These are phyloP conservation scores for Populus hybrid DNA, from an alignment of 441 rosid species.

Conservation along the genomic window DNA sequence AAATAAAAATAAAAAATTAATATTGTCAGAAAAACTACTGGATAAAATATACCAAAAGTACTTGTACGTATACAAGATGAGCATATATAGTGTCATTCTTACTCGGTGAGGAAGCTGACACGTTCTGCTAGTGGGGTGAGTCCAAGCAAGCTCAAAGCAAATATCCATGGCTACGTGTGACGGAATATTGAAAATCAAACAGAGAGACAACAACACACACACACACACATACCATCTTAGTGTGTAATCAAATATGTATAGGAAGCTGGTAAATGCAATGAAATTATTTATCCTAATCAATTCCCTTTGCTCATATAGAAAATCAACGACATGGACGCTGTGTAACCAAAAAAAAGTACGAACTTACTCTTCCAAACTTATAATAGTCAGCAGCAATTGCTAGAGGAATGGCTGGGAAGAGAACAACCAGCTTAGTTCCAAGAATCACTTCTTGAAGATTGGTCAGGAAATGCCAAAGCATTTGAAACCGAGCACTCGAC, in stretches of 20 bases:
- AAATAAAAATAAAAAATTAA: background rate
- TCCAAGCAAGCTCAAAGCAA: constrained; percentile 85
- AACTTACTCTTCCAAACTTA: constrained; percentile 53
- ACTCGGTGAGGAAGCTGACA: constrained; percentile 95
- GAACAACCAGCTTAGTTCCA: constrained; percentile 70
- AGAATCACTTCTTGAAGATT: constrained; percentile 75
- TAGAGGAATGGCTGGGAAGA: constrained; percentile 72
- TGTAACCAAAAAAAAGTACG: constrained; percentile 9
- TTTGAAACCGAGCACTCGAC: constrained; percentile 36
- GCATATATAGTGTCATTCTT: constrained; percentile 18
- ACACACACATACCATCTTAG: background rate
- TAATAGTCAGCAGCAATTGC: constrained; percentile 54
- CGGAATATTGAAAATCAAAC: background rate
- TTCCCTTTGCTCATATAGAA: background rate
- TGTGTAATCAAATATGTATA: background rate
- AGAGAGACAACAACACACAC: background rate
- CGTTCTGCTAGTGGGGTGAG: constrained; percentile 85
- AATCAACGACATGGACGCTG: constrained; percentile 30
- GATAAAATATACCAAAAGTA: background rate
- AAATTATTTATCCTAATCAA: too few species aligned
- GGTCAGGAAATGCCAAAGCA: constrained; percentile 37
- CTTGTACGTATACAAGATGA: background rate
- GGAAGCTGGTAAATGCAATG: background rate
- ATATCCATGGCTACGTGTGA: constrained; percentile 65
- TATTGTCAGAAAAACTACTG: background rate